These are phyloP conservation scores for Spathaspora sp. DNA, from an alignment of 805 yeast genomes.

Conservation along the genomic window DNA sequence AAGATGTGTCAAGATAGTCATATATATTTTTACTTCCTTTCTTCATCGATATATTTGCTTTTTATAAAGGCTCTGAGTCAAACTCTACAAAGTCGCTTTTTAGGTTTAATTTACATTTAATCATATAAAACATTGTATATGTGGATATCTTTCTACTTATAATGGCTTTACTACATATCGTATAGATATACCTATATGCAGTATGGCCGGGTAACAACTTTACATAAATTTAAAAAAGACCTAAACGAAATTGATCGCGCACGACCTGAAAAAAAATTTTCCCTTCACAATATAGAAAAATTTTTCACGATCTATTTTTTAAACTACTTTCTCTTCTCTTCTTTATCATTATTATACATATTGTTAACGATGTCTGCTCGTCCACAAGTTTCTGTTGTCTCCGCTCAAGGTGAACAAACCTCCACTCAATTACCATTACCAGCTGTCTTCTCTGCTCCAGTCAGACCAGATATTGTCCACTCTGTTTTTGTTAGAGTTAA, in stretches of 20 bases:
- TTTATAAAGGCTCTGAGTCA: not conserved
- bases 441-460: constrained; percentile 99
- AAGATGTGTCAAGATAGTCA: not conserved
- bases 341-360: constrained; percentile 17
- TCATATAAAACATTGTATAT: not conserved
- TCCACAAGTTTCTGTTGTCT: constrained; percentile 96
- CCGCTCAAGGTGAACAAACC: constrained; percentile 84
- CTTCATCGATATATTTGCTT: not conserved
- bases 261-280: not conserved
- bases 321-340: constrained; percentile 11
- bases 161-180: not conserved
- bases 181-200: not conserved
- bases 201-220: not conserved
- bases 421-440: constrained; percentile 87
- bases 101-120: not conserved
- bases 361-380: constrained; percentile 52
- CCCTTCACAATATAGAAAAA: constrained; percentile 3
- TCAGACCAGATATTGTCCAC: constrained; percentile 99
- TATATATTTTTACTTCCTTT: not conserved
- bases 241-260: not conserved
- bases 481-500: constrained; percentile 96
- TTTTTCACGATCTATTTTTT: constrained; percentile 10
- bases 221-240: not conserved
- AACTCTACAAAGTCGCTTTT: not conserved
- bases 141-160: too few species aligned